A percentile compares a stretch with the other conserved stretches of the same genome.
Conservation (phyloP, 2,329 filamentous ascomycete genomes). For the Exophiala mesophila region DNA sequence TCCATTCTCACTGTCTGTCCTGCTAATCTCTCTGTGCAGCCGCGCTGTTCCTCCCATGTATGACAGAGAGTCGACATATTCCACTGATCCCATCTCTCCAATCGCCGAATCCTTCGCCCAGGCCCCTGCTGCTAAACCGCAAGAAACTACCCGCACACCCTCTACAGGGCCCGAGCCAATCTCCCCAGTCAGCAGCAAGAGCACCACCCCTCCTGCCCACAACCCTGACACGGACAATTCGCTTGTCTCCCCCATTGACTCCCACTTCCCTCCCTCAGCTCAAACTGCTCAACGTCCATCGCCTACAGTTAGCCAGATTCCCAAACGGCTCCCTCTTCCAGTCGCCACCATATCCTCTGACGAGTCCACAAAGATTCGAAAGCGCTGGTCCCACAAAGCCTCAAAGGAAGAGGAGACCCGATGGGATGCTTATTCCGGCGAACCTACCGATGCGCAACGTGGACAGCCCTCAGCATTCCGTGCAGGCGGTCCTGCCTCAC, state of each 20-base stretch:
- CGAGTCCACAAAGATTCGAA: conserved; percentile 20
- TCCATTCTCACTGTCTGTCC: conserved; percentile 5
- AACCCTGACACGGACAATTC: conserved; percentile 22
- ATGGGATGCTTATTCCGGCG: conserved; percentile 65
- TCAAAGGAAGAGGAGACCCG: conserved; percentile 37
- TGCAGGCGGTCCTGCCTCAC: conserved; percentile 24
- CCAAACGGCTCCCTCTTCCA: conserved; percentile 27
- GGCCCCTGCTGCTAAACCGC: conserved; percentile 24
- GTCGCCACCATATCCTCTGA: conserved; percentile 17
- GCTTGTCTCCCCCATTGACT: conserved; percentile 28
- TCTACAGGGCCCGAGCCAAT: conserved; percentile 13
- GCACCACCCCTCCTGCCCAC: conserved; percentile 15
- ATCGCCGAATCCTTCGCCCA: conserved; percentile 60
- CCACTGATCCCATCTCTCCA: conserved; percentile 31
- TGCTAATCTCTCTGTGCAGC: conserved; percentile 15
- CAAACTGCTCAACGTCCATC: conserved; percentile 13
- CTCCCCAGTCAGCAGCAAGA: conserved; percentile 28
- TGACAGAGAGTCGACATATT: conserved; percentile 15
- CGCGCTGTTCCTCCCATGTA: conserved; percentile 23
- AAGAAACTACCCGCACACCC: not conserved
- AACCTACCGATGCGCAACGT: conserved; percentile 54
- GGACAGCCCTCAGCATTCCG: conserved; percentile 36
- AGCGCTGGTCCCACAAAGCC: conserved; percentile 19
- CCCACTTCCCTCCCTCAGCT: conserved; percentile 29
- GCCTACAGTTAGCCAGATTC: conserved; percentile 16